Percentiles rank a stretch among this genome's conserved stretches.
Conservation (phyloP, 1,284 basidiomycete genomes). For the Puccinia hordei region DNA sequence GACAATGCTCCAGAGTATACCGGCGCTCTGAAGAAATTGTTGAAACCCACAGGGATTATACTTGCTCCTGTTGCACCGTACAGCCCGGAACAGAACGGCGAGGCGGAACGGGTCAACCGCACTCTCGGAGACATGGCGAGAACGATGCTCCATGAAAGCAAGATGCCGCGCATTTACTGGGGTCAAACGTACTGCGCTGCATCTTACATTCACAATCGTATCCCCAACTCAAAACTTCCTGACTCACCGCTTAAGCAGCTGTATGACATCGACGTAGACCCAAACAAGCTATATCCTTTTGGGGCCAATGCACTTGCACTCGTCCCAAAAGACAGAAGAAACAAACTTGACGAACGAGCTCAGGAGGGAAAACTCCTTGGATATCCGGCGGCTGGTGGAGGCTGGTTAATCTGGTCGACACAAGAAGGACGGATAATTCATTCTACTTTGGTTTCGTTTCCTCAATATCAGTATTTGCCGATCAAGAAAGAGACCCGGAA, state of each 20-base stretch:
- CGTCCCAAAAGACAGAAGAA: not conserved
- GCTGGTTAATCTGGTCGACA: not conserved
- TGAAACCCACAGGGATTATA: not conserved
- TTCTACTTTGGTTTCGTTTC: slow-evolving; percentile 3
- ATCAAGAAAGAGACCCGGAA: not conserved
- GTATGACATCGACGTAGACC: not conserved
- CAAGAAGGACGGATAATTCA: too few relatives aligned
- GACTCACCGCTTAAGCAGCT: not conserved
- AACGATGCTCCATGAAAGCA: slow-evolving; percentile 12
- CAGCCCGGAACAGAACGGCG: slow-evolving; percentile 32
- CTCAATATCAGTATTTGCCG: not conserved
- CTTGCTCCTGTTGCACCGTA: not conserved
- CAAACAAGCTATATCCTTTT: slow-evolving; percentile 19
- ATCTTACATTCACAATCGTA: slow-evolving; percentile 12
- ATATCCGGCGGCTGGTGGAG: not conserved
- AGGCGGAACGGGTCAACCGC: slow-evolving; percentile 23
- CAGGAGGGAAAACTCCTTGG: not conserved
- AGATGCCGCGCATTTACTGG: slow-evolving; percentile 3
- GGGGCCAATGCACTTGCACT: not conserved
- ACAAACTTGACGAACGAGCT: slow-evolving; percentile 14
- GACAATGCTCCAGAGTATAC: too few relatives aligned
- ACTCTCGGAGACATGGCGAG: slow-evolving; percentile 15
- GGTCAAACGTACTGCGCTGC: not conserved
- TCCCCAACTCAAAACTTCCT: not conserved
- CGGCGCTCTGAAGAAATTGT: not conserved